A percentile compares a stretch with the other conserved stretches of the same genome.
phyloP scores from a whole-genome alignment of 805 yeast species.

The Candida orba region DNA sequence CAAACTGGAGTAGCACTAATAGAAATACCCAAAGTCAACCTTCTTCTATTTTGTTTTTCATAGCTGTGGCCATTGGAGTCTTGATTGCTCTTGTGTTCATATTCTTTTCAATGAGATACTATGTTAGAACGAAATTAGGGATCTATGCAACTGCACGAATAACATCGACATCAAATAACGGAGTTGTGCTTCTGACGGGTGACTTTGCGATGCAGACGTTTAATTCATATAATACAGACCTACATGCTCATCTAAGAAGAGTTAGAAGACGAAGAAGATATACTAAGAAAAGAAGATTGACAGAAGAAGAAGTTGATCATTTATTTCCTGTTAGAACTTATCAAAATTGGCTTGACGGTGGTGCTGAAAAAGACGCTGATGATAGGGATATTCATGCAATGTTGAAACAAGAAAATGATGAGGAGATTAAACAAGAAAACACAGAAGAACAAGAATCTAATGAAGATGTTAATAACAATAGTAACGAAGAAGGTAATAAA shows the following conservation, averaged over 20 bases:
- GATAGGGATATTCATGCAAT: slow-evolving; percentile 38
- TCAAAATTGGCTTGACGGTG: slow-evolving; percentile 54
- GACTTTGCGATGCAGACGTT: slow-evolving; percentile 21
- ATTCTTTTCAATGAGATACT: slow-evolving; percentile 55
- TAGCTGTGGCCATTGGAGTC: slow-evolving; percentile 58
- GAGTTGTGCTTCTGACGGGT: slow-evolving; percentile 16
- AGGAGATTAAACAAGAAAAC: slow-evolving; percentile 4
- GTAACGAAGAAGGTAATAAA: not conserved
- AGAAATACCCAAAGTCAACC: slow-evolving; percentile 30
- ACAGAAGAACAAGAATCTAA: not conserved
- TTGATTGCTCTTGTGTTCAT: slow-evolving; percentile 47
- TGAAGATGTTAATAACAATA: not conserved
- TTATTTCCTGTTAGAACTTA: slow-evolving; percentile 54
- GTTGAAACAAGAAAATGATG: slow-evolving; percentile 28
- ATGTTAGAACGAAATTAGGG: slow-evolving; percentile 51
- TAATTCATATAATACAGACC: slow-evolving; percentile 13
- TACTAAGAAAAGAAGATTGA: slow-evolving; percentile 42
- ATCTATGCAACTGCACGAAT: slow-evolving; percentile 29
- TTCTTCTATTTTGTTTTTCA: slow-evolving; percentile 54
- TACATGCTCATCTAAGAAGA: slow-evolving; percentile 6
- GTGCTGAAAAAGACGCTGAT: slow-evolving; percentile 42
- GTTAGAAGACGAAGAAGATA: slow-evolving; percentile 36
- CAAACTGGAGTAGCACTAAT: not conserved
- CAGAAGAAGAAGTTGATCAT: slow-evolving; percentile 51
- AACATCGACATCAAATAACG: slow-evolving; percentile 9